phyloP scores from a whole-genome alignment of 1,284 basidiomycete species.

The Coriolopsis trogii region DNA sequence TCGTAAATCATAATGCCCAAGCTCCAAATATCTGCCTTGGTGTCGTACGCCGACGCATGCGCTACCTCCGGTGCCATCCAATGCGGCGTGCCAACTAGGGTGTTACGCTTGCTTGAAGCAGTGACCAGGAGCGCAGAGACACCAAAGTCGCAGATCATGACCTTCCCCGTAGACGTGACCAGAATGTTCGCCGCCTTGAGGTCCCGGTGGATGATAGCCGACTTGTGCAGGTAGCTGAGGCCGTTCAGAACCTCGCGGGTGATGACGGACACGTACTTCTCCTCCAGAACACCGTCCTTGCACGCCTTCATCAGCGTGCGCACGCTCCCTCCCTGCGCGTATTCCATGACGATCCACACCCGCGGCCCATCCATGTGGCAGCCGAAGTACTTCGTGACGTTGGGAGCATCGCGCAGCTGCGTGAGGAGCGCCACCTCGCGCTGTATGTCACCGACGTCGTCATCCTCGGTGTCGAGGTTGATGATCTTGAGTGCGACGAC shows the following conservation, averaged over 20 bases:
- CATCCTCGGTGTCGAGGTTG: conserved; percentile 95
- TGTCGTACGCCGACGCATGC: conserved; percentile 88
- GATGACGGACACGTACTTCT: conserved; percentile 89
- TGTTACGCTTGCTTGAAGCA: conserved; percentile 88
- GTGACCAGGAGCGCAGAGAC: conserved; percentile 93
- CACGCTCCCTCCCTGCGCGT: conserved; percentile 94
- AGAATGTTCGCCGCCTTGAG: conserved; percentile 97
- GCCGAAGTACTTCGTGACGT: conserved; percentile 95
- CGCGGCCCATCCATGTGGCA: conserved; percentile 94
- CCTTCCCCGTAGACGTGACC: conserved; percentile 83
- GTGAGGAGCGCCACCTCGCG: conserved; percentile 93
- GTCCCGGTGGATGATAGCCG: conserved; percentile 95
- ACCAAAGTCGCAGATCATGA: conserved; percentile 96
- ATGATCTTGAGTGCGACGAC: conserved; percentile 97
- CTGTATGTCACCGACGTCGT: conserved; percentile 97
- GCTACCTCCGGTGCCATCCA: conserved; percentile 99
- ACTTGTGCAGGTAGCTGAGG: conserved; percentile 88
- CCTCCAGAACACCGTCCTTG: conserved; percentile 83
- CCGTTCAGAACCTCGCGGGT: conserved; percentile 88
- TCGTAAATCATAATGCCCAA: conserved; percentile 95
- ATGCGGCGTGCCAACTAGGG: conserved; percentile 94
- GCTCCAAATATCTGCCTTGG: conserved; percentile 97
- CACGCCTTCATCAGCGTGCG: conserved; percentile 87
- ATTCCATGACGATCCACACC: conserved; percentile 99
- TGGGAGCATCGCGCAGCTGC: conserved; percentile 86